phyloP scores from a whole-genome alignment of 495 filamentous ascomycete genomes.

The Aspergillus homomorphus region DNA sequence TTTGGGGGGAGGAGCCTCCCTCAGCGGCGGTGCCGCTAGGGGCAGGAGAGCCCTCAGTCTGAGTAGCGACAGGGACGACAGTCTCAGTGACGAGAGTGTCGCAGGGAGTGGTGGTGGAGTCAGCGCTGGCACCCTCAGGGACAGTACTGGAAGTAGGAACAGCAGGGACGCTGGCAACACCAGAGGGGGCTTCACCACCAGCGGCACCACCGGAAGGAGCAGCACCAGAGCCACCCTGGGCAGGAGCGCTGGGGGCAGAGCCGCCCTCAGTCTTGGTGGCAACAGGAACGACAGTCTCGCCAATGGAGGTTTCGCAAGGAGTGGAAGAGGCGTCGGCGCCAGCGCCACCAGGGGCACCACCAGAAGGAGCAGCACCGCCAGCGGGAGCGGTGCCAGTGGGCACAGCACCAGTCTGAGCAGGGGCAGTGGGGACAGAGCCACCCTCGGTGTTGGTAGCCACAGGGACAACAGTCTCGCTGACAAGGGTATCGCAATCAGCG shows the following conservation, averaged over 20 bases:
- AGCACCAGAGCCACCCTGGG: slow-evolving; percentile 10
- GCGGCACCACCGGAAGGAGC: background rate
- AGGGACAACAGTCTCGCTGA: slow-evolving; percentile 13
- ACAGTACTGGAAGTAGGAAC: slow-evolving; percentile 12
- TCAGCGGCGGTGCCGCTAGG: slow-evolving; percentile 14
- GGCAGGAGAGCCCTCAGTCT: slow-evolving; percentile 13
- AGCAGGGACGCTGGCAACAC: slow-evolving; percentile 8
- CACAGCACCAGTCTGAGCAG: slow-evolving; percentile 5
- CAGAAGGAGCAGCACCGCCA: slow-evolving; percentile 5
- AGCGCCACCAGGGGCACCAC: background rate
- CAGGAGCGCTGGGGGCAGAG: background rate
- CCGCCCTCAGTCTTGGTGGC: slow-evolving; percentile 11
- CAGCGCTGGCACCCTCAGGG: slow-evolving; percentile 11
- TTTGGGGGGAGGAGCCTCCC: slow-evolving; percentile 6
- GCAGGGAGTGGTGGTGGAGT: slow-evolving; percentile 12
- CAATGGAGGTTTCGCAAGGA: slow-evolving; percentile 25
- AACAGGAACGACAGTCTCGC: slow-evolving; percentile 11
- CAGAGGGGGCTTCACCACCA: slow-evolving; percentile 17
- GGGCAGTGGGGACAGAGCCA: slow-evolving; percentile 5
- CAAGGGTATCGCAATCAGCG: slow-evolving; percentile 21
- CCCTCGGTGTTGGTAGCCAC: slow-evolving; percentile 15
- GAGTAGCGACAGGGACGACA: slow-evolving; percentile 14
- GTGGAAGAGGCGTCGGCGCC: slow-evolving; percentile 9
- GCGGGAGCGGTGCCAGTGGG: background rate
- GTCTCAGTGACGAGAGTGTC: slow-evolving; percentile 20